Evolutionary conservation across 106 monocot genomes (phyloP).

Genomic region (Narthecium ossifragum): DNA sequence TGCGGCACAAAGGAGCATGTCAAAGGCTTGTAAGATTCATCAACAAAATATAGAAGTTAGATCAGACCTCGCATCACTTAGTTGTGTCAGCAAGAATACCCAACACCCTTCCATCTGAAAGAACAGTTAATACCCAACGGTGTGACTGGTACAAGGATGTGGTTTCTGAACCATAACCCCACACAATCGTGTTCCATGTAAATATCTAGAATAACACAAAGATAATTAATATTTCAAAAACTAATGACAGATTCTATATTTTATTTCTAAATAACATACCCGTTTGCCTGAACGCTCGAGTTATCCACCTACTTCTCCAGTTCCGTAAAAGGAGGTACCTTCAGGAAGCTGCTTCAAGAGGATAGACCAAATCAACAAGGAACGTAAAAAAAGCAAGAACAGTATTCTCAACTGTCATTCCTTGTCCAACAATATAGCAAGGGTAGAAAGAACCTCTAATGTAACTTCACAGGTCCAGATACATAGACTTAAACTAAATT

Average conservation of each 20-base stretch:
- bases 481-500: no score
- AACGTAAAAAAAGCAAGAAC: no score
- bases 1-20: not conserved
- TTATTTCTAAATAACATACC: conserved; percentile 24
- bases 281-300: conserved; percentile 92
- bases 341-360: conserved; percentile 47
- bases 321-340: conserved; percentile 89
- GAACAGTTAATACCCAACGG: conserved; percentile 86
- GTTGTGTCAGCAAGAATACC: conserved; percentile 98
- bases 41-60: not conserved
- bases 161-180: conserved; percentile 87
- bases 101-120: conserved; percentile 78
- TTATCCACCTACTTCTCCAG: conserved; percentile 93
- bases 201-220: conserved; percentile 50
- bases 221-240: conserved; percentile 2
- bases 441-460: no score
- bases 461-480: no score
- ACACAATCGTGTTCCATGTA: conserved; percentile 97
- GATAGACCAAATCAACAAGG: not conserved
- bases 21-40: not conserved
- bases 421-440: no score
- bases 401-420: no score
- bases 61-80: conserved; percentile 72
- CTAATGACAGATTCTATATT: not conserved
- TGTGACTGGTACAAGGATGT: conserved; percentile 97